Conservation (phyloP, 768 basidiomycete genomes). For the Leccinum obscurum region DNA sequence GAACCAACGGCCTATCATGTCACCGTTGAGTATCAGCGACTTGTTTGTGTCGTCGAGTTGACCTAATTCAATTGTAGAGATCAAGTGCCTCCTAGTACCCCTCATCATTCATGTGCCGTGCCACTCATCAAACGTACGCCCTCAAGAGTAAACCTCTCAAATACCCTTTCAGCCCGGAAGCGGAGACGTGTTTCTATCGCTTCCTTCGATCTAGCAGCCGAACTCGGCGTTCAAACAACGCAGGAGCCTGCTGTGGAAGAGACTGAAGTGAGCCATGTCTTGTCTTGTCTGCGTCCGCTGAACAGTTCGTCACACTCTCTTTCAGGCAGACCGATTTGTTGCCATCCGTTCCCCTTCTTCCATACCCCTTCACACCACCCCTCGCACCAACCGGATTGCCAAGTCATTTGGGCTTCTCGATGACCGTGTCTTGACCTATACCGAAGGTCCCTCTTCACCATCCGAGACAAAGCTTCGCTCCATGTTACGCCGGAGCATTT, state of each 20-base stretch:
- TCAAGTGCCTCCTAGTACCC: conserved; percentile 26
- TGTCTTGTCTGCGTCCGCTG: background rate
- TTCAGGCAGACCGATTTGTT: conserved; percentile 63
- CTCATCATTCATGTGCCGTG: conserved; percentile 26
- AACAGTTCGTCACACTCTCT: conserved; percentile 2
- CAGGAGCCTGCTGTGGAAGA: conserved; percentile 26
- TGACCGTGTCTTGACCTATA: conserved; percentile 55
- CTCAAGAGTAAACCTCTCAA: conserved; percentile 39
- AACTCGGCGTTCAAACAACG: conserved; percentile 26
- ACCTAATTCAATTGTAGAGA: conserved; percentile 23
- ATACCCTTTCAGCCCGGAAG: conserved; percentile 42
- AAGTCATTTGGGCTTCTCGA: conserved; percentile 60
- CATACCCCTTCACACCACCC: conserved; percentile 60
- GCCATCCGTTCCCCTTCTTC: conserved; percentile 49
- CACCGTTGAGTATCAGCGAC: conserved; percentile 31
- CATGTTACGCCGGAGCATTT: conserved; percentile 53
- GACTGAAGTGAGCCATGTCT: conserved; percentile 26
- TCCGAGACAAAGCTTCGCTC: conserved; percentile 44
- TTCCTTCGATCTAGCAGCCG: conserved; percentile 38
- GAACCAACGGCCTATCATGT: conserved; percentile 17
- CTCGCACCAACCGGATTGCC: conserved; percentile 66
- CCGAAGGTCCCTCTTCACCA: conserved; percentile 37
- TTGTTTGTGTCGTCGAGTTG: conserved; percentile 13
- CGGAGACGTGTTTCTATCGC: conserved; percentile 43
- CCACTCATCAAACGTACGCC: conserved; percentile 38